Evolutionary conservation across 305 asterid species (phyloP).

Genomic region (Fraxinus albicans): DNA sequence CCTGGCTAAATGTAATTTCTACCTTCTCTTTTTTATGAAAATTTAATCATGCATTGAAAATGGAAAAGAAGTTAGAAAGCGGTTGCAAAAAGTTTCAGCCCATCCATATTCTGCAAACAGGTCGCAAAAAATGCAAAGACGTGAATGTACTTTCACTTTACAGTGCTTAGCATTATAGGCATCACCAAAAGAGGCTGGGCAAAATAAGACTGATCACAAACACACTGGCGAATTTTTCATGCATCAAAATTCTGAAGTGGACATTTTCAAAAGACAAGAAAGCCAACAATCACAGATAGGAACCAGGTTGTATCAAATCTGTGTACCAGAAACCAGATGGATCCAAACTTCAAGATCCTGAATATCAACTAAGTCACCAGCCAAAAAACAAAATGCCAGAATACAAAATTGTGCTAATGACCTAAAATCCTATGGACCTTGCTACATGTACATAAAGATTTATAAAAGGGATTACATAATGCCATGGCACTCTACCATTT

Average conservation of each 20-base stretch:
- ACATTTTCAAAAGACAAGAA: not conserved
- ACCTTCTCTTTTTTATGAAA: not conserved
- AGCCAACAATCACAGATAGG: not conserved
- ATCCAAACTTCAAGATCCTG: slow-evolving; percentile 4
- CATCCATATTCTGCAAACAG: not conserved
- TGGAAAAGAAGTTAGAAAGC: not conserved
- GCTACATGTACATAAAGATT: not conserved
- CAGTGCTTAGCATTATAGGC: not conserved
- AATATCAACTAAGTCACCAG: not conserved
- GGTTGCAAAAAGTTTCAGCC: not conserved
- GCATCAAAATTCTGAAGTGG: not conserved
- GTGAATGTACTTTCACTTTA: not conserved
- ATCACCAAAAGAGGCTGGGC: slow-evolving; percentile 1
- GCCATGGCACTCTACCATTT: not conserved
- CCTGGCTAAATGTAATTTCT: not conserved
- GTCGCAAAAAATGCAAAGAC: not conserved
- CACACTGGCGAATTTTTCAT: not conserved
- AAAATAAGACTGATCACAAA: not conserved
- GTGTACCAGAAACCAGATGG: not conserved
- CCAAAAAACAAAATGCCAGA: not conserved
- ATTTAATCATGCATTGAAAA: not conserved
- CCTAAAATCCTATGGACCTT: not conserved
- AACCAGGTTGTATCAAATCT: not conserved
- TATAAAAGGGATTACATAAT: not conserved
- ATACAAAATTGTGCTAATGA: not conserved